phyloP scores from a whole-genome alignment of 768 basidiomycete genomes.

The Mycena epipterygia region DNA sequence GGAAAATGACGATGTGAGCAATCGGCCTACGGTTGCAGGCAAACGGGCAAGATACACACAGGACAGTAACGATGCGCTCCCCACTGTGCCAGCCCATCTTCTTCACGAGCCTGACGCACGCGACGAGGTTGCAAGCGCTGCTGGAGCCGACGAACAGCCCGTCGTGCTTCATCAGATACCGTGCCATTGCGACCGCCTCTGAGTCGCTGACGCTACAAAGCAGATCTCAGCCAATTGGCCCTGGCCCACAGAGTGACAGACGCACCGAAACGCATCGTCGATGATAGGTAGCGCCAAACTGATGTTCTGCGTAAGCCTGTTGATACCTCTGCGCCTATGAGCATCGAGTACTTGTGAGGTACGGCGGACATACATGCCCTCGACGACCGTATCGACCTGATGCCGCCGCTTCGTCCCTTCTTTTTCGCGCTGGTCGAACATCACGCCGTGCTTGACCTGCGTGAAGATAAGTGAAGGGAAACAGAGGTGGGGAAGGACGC shows the following conservation, averaged over 20 bases:
- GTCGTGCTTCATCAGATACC: constrained; percentile 90
- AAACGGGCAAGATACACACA: constrained; percentile 66
- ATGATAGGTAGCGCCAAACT: constrained; percentile 87
- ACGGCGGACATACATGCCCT: constrained; percentile 74
- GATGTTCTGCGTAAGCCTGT: constrained; percentile 92
- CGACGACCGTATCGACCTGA: constrained; percentile 97
- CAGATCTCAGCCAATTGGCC: constrained; percentile 11
- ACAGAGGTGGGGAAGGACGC: not conserved
- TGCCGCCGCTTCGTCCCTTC: constrained; percentile 95
- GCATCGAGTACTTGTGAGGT: not conserved
- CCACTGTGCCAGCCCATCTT: constrained; percentile 78
- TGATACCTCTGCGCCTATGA: constrained; percentile 78
- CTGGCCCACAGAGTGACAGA: not conserved
- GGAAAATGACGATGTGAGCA: not conserved
- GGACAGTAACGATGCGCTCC: constrained; percentile 84
- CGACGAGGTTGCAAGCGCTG: constrained; percentile 96
- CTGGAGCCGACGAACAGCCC: constrained; percentile 97
- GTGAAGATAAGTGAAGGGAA: not conserved
- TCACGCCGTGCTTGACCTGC: constrained; percentile 90
- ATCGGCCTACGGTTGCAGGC: not conserved
- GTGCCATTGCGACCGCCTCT: constrained; percentile 96
- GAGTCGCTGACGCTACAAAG: constrained; percentile 87
- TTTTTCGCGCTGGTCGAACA: constrained; percentile 93
- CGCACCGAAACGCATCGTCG: constrained; percentile 89
- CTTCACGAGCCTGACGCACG: constrained; percentile 85